phyloP scores from a whole-genome alignment of 805 yeast genomes.

The Kodamaea laetipori region DNA sequence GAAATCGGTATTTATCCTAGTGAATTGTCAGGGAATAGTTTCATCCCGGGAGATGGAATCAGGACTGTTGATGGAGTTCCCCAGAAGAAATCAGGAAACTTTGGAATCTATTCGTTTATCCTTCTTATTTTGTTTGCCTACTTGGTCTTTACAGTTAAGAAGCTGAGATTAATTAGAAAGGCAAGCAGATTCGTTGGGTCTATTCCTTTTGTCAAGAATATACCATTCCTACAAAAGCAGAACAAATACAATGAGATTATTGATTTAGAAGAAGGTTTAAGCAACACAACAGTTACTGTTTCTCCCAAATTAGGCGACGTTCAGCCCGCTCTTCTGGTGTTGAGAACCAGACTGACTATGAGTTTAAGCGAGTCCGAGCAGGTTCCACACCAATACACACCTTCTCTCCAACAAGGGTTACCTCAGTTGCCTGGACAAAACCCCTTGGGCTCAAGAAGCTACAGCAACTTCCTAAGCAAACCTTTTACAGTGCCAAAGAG shows the following conservation, averaged over 20 bases:
- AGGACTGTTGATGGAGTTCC: slow-evolving; percentile 23
- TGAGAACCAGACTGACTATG: slow-evolving; percentile 41
- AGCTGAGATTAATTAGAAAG: slow-evolving; percentile 4
- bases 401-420: slow-evolving; percentile 1
- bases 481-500: slow-evolving; percentile 39
- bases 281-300: slow-evolving; percentile 18
- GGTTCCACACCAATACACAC: slow-evolving; percentile 10
- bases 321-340: slow-evolving; percentile 22
- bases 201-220: slow-evolving; percentile 2
- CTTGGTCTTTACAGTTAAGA: background rate
- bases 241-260: slow-evolving; percentile 5
- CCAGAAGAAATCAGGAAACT: slow-evolving; percentile 14
- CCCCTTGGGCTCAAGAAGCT: slow-evolving; percentile 14
- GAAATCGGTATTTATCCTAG: slow-evolving; percentile 46
- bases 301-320: slow-evolving; percentile 14
- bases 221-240: slow-evolving; percentile 4
- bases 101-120: slow-evolving; percentile 17
- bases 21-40: slow-evolving; percentile 32
- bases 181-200: background rate
- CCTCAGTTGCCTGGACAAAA: slow-evolving; percentile 8
- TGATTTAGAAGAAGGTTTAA: slow-evolving; percentile 38
- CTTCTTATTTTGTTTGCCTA: slow-evolving; percentile 21
- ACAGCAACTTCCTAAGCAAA: slow-evolving; percentile 35
- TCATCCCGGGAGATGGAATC: slow-evolving; percentile 34
- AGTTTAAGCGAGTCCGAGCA: slow-evolving; percentile 26